These are phyloP conservation scores for Leccinum broughii DNA, from an alignment of 768 basidiomycete species.

Conservation along the genomic window DNA sequence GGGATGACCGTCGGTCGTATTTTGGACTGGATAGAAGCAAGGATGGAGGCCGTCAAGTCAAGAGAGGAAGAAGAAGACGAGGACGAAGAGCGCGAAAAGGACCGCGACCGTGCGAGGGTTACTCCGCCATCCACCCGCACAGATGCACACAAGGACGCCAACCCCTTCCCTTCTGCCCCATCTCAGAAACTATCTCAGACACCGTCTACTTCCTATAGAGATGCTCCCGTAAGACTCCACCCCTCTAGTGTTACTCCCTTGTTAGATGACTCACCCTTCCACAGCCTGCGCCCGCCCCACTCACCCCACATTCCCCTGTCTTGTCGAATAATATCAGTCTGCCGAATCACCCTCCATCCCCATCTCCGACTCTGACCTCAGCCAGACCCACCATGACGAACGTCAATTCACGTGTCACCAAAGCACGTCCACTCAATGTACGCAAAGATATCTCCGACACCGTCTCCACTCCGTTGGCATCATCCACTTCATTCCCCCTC, in stretches of 20 bases:
- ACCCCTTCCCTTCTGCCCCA: constrained; percentile 16
- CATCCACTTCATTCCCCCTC: constrained; percentile 25
- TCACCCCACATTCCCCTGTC: constrained; percentile 36
- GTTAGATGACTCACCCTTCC: constrained; percentile 9
- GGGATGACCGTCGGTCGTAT: constrained; percentile 78
- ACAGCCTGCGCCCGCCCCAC: constrained; percentile 25
- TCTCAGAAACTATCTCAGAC: constrained; percentile 22
- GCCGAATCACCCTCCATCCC: constrained; percentile 20
- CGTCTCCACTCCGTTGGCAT: constrained; percentile 12
- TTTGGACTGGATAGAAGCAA: constrained; percentile 84
- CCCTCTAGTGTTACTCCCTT: not conserved
- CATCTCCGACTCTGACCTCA: constrained; percentile 31
- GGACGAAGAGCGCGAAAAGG: constrained; percentile 70
- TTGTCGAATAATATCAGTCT: constrained; percentile 19
- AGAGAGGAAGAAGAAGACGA: constrained; percentile 83
- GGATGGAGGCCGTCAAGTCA: constrained; percentile 72
- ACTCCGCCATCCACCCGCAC: constrained; percentile 22
- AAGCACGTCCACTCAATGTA: constrained; percentile 27
- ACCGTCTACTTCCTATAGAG: constrained; percentile 17
- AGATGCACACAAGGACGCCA: constrained; percentile 23
- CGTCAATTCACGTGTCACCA: constrained; percentile 28
- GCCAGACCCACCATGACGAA: constrained; percentile 14
- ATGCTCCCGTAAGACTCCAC: constrained; percentile 34
- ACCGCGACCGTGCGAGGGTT: constrained; percentile 41
- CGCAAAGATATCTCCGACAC: constrained; percentile 32